Conservation (phyloP, 805 yeast species). For the Lachancea waltii region DNA sequence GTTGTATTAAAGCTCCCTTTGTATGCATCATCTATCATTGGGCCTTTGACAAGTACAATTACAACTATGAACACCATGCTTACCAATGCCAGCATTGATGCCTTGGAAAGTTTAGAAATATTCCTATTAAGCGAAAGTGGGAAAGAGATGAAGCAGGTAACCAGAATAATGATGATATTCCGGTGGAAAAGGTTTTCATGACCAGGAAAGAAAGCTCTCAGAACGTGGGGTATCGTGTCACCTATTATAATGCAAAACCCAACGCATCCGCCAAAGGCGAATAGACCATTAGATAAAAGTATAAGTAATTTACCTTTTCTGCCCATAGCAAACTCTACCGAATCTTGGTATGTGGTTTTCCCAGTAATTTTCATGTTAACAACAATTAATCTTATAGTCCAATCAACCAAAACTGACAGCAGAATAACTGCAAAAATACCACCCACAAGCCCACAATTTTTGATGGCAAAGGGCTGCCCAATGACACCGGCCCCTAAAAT, state of each 20-base stretch:
- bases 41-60: slow-evolving; percentile 70
- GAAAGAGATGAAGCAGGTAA: slow-evolving; percentile 67
- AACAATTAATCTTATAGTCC: slow-evolving; percentile 79
- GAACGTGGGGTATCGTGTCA: slow-evolving; percentile 88
- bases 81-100: slow-evolving; percentile 76
- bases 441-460: slow-evolving; percentile 71
- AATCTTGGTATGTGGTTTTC: slow-evolving; percentile 74
- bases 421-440: slow-evolving; percentile 56
- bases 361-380: slow-evolving; percentile 75
- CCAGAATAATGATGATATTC: slow-evolving; percentile 61
- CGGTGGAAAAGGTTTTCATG: slow-evolving; percentile 45
- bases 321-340: slow-evolving; percentile 77
- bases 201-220: slow-evolving; percentile 55
- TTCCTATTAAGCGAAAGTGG: slow-evolving; percentile 78
- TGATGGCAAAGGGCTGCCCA: slow-evolving; percentile 86
- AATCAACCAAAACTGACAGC: slow-evolving; percentile 71
- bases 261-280: slow-evolving; percentile 91
- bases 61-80: slow-evolving; percentile 77
- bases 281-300: slow-evolving; percentile 71
- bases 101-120: slow-evolving; percentile 79
- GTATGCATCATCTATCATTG: slow-evolving; percentile 42
- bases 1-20: slow-evolving; percentile 42
- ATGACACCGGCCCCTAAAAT: slow-evolving; percentile 94
- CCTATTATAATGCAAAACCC: slow-evolving; percentile 94
- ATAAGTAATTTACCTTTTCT: slow-evolving; percentile 59